A percentile compares a stretch with the other conserved stretches of the same genome.
phyloP scores from a whole-genome alignment of 2,329 filamentous ascomycete species.

The Pseudopithomyces chartarum region DNA sequence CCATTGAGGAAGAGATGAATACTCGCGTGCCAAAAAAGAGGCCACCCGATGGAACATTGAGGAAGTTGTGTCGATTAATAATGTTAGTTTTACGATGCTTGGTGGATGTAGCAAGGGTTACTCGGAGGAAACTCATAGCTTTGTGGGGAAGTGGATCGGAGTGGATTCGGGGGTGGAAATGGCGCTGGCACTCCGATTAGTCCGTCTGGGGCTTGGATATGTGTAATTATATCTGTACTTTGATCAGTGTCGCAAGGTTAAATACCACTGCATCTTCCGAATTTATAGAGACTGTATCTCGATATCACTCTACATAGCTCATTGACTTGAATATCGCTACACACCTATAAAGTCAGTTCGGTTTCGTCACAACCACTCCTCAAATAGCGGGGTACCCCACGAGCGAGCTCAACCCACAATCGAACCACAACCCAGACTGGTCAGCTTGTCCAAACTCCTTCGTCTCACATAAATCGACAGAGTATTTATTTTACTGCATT shows the following conservation, averaged over 20 bases:
- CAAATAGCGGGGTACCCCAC: not conserved
- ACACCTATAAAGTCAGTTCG: not conserved
- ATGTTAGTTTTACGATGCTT: not conserved
- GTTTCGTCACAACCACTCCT: not conserved
- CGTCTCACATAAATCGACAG: no score
- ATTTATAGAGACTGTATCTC: not conserved
- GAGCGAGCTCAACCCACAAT: not conserved
- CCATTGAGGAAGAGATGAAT: slow-evolving; percentile 1
- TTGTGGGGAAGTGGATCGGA: not conserved
- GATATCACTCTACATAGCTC: no score
- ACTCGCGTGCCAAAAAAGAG: slow-evolving; percentile 3
- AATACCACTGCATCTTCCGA: not conserved
- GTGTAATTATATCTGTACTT: no score
- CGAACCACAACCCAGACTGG: not conserved
- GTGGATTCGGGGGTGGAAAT: not conserved
- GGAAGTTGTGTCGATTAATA: not conserved
- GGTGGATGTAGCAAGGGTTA: not conserved
- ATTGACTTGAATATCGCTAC: not conserved
- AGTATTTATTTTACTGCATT: not conserved
- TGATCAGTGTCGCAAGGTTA: no score
- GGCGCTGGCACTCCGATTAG: not conserved
- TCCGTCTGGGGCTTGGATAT: not conserved
- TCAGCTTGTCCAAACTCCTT: not conserved
- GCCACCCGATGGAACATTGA: slow-evolving; percentile 7
- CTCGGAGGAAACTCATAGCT: not conserved